These are phyloP conservation scores for Acanthamoeba rhysodes DNA, from an alignment of 208 protist genomes.

Conservation along the genomic window DNA sequence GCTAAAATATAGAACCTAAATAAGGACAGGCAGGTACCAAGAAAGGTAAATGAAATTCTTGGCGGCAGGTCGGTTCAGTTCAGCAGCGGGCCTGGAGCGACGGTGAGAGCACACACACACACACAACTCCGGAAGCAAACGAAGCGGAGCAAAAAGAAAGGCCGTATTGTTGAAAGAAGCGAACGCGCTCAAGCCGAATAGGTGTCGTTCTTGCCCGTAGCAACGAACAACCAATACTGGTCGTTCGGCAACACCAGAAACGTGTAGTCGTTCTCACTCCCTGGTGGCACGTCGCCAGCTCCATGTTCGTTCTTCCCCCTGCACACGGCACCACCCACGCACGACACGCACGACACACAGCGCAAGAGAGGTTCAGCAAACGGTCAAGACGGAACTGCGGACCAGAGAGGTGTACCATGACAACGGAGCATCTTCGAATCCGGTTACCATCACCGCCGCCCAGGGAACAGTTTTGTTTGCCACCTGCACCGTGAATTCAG, in stretches of 20 bases:
- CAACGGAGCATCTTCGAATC: conserved; percentile 66
- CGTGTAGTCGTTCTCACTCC: conserved; percentile 72
- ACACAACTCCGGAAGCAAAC: too few species aligned
- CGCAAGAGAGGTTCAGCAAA: not conserved
- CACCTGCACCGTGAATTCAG: not conserved
- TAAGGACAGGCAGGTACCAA: too few species aligned
- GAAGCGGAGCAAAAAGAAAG: not conserved
- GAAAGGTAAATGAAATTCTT: too few species aligned
- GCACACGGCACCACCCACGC: not conserved
- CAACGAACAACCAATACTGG: conserved; percentile 52
- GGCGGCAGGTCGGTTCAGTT: too few species aligned
- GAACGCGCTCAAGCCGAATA: not conserved
- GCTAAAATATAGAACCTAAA: too few species aligned
- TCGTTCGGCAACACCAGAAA: conserved; percentile 70
- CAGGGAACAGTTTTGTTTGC: not conserved
- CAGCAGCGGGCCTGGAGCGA: too few species aligned
- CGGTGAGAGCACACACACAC: too few species aligned
- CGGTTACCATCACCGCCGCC: conserved; percentile 47
- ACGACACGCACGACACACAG: too few species aligned
- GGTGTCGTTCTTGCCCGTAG: conserved; percentile 44
- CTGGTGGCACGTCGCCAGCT: conserved; percentile 1
- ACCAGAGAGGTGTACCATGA: not conserved
- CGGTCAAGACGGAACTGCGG: not conserved
- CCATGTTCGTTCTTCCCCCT: conserved; percentile 68
- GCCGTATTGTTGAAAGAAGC: not conserved